Conservation (phyloP, 2,329 filamentous ascomycete genomes). For the Xylariomycetidae sp. region DNA sequence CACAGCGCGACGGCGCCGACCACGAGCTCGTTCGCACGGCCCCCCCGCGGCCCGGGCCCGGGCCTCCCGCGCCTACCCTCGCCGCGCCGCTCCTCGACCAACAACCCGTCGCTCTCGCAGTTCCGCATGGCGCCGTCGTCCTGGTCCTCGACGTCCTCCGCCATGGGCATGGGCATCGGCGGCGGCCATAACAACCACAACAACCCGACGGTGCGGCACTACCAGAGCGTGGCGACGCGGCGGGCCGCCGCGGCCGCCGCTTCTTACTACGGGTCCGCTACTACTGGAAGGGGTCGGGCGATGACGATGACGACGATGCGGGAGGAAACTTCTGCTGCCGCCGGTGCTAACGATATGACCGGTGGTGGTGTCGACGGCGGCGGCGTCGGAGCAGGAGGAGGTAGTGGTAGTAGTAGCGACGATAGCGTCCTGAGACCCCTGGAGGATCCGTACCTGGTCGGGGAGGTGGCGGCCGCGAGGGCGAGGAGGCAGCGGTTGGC, state of each 20-base stretch:
- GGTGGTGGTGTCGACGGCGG: constrained; percentile 17
- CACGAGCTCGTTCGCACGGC: constrained; percentile 16
- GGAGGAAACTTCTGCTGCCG: constrained; percentile 13
- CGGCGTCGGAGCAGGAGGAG: too few relatives aligned
- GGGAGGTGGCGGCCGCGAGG: constrained; percentile 56
- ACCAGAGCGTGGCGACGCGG: constrained; percentile 59
- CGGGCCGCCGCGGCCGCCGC: constrained; percentile 44
- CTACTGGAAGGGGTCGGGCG: constrained; percentile 20
- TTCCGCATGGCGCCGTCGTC: constrained; percentile 60
- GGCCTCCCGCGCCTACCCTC: constrained; percentile 50
- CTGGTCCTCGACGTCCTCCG: too few relatives aligned
- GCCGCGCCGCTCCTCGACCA: constrained; percentile 31
- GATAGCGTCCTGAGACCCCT: constrained; percentile 41
- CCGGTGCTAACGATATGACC: constrained; percentile 7
- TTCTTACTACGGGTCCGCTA: constrained; percentile 7
- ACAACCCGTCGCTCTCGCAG: constrained; percentile 35
- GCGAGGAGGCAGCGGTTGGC: constrained; percentile 54
- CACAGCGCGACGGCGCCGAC: too few relatives aligned
- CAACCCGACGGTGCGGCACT: constrained; percentile 54
- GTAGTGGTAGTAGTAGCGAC: constrained; percentile 12
- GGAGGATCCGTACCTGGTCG: constrained; percentile 65
- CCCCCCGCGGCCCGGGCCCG: too few relatives aligned
- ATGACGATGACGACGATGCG: constrained; percentile 21
- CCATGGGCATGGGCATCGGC: too few relatives aligned
- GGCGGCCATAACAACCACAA: constrained; percentile 31